Conservation (phyloP, 2,329 filamentous ascomycete species). For the Aschersonia sp. region DNA sequence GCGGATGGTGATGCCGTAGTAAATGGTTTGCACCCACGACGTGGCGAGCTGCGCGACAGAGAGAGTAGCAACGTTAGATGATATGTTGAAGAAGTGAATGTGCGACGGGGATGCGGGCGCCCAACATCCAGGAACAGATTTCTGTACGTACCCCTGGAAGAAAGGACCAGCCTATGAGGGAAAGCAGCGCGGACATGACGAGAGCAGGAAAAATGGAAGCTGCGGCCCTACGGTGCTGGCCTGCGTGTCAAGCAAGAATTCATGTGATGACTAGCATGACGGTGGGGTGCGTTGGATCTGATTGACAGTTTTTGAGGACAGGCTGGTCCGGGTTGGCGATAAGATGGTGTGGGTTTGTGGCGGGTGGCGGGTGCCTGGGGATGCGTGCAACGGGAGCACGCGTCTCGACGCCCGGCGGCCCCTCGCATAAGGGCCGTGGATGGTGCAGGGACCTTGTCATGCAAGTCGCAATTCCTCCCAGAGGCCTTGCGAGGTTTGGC, state of each 20-base stretch:
- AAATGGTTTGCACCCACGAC: slow-evolving; percentile 61
- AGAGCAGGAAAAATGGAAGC: slow-evolving; percentile 6
- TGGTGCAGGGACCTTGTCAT: too few species aligned
- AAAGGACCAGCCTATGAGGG: slow-evolving; percentile 42
- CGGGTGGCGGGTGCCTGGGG: not conserved
- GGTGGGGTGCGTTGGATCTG: not conserved
- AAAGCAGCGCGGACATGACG: slow-evolving; percentile 36
- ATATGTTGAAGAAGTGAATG: not conserved
- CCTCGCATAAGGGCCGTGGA: too few species aligned
- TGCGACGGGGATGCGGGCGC: too few species aligned
- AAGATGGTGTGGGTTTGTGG: not conserved
- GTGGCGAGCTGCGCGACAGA: slow-evolving; percentile 50
- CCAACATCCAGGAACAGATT: too few species aligned
- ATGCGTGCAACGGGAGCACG: too few species aligned
- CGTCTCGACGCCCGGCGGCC: too few species aligned
- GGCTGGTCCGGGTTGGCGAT: not conserved
- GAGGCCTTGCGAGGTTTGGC: not conserved
- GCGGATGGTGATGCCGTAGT: slow-evolving; percentile 79
- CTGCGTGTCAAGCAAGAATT: not conserved
- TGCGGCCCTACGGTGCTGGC: not conserved
- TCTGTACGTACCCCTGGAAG: slow-evolving; percentile 31
- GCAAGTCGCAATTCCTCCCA: not conserved
- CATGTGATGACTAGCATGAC: not conserved
- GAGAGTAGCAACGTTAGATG: not conserved
- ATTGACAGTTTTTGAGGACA: not conserved